A percentile compares a stretch with the other conserved stretches of the same genome.
These are phyloP conservation scores for Dioscorea alata DNA, from an alignment of 106 monocot genomes.

Conservation along the genomic window DNA sequence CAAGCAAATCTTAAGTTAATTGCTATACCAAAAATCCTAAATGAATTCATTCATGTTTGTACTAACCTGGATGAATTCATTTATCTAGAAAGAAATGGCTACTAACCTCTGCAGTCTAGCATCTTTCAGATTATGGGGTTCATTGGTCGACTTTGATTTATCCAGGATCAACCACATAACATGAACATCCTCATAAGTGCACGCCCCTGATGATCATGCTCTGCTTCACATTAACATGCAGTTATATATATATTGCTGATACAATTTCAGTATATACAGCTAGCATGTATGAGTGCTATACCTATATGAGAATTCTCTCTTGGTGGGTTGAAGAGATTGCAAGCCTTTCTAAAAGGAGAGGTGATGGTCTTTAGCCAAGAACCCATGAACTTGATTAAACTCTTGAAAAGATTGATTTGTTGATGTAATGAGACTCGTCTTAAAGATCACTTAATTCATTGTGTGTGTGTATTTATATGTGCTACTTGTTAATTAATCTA, in stretches of 20 bases:
- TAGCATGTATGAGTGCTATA: not conserved
- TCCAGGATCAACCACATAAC: constrained; percentile 53
- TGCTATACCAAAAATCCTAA: too few relatives aligned
- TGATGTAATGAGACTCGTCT: not conserved
- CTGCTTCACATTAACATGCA: not conserved
- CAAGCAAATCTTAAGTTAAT: too few relatives aligned
- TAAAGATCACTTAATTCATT: too few relatives aligned
- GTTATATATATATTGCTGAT: too few relatives aligned
- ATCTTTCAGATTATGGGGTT: too few relatives aligned
- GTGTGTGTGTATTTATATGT: too few relatives aligned
- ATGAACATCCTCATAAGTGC: constrained; percentile 36
- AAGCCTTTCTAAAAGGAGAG: constrained; percentile 64
- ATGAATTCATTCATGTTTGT: too few relatives aligned
- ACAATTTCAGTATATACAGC: too few relatives aligned
- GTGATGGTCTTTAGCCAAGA: constrained; percentile 70
- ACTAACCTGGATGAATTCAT: too few relatives aligned
- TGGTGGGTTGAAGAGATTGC: constrained; percentile 40
- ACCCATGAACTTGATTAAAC: constrained; percentile 21
- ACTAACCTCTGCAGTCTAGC: too few relatives aligned
- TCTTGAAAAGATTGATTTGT: not conserved
- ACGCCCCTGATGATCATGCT: constrained; percentile 17
- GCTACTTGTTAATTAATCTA: too few relatives aligned
- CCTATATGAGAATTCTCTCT: constrained; percentile 22
- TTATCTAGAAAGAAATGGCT: too few relatives aligned
- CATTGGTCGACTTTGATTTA: constrained; percentile 7